These are phyloP conservation scores for Didymella pomorum DNA, from an alignment of 2,329 filamentous ascomycete genomes.

Conservation along the genomic window DNA sequence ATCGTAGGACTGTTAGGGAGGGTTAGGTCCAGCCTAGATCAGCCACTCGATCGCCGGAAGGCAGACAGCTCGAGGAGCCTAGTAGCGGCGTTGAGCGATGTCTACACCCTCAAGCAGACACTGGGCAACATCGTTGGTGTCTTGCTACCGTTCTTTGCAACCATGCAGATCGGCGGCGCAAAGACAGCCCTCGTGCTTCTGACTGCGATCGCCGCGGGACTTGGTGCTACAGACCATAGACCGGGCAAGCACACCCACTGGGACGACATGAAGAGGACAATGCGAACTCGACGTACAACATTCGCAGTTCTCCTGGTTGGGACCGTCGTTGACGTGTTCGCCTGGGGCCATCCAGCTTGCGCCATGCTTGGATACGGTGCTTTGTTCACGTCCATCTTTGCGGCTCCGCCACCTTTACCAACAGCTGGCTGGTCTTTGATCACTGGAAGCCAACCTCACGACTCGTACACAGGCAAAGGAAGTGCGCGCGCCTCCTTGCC, in stretches of 20 bases:
- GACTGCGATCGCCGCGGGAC: conserved; percentile 55
- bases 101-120: conserved; percentile 30
- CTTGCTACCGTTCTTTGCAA: conserved; percentile 64
- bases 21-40: conserved; percentile 35
- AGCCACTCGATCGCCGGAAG: conserved; percentile 50
- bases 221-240: conserved; percentile 48
- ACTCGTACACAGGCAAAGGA: conserved; percentile 33
- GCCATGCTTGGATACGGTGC: conserved; percentile 58
- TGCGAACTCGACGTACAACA: conserved; percentile 50
- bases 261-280: conserved; percentile 45
- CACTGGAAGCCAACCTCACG: conserved; percentile 33
- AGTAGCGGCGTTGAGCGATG: conserved; percentile 17
- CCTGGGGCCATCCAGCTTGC: conserved; percentile 26
- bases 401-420: conserved; percentile 60
- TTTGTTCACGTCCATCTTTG: conserved; percentile 56
- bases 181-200: conserved; percentile 62
- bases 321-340: conserved; percentile 45
- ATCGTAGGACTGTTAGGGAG: conserved; percentile 54
- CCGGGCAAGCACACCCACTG: conserved; percentile 44
- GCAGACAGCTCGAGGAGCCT: conserved; percentile 27
- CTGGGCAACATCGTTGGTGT: conserved; percentile 52
- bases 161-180: conserved; percentile 63
- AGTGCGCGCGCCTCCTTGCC: conserved; percentile 39
- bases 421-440: conserved; percentile 43
- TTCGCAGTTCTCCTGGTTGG: conserved; percentile 46